These are phyloP conservation scores for Leishmania mexicana DNA, from an alignment of 208 protist species.

Conservation along the genomic window DNA sequence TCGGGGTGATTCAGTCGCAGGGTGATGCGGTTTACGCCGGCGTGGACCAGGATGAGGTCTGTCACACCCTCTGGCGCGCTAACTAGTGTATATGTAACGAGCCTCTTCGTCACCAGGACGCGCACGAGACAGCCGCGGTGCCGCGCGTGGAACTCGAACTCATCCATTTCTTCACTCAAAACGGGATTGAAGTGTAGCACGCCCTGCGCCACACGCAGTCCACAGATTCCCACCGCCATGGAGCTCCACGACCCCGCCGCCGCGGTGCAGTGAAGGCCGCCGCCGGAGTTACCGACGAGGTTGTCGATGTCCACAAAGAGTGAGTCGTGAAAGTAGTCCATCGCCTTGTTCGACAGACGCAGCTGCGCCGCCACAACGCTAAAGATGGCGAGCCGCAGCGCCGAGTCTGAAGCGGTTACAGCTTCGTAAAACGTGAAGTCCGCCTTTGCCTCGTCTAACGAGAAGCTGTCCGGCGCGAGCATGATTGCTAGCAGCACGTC, in stretches of 20 bases:
- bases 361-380: slow-evolving; percentile 73
- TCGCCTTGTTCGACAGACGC: slow-evolving; percentile 65
- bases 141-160: slow-evolving; percentile 73
- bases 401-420: slow-evolving; percentile 81
- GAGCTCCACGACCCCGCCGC: slow-evolving; percentile 85
- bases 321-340: slow-evolving; percentile 47
- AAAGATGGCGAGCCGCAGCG: slow-evolving; percentile 74
- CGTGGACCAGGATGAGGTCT: slow-evolving; percentile 80
- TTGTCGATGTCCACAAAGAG: slow-evolving; percentile 85
- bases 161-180: slow-evolving; percentile 75
- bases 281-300: slow-evolving; percentile 63
- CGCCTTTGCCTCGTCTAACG: slow-evolving; percentile 70
- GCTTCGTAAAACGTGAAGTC: slow-evolving; percentile 91
- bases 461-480: slow-evolving; percentile 78
- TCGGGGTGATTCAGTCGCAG: slow-evolving; percentile 56
- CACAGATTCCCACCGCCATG: slow-evolving; percentile 78
- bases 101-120: slow-evolving; percentile 60
- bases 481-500: slow-evolving; percentile 87
- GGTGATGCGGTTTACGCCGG: slow-evolving; percentile 61
- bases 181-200: slow-evolving; percentile 85
- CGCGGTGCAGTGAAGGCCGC: slow-evolving; percentile 77
- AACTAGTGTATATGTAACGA: slow-evolving; percentile 80
- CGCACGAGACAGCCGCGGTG: slow-evolving; percentile 80
- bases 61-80: slow-evolving; percentile 38
- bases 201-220: slow-evolving; percentile 74